These are phyloP conservation scores for Sugiyamaella smithiae DNA, from an alignment of 805 yeast species.

Conservation along the genomic window DNA sequence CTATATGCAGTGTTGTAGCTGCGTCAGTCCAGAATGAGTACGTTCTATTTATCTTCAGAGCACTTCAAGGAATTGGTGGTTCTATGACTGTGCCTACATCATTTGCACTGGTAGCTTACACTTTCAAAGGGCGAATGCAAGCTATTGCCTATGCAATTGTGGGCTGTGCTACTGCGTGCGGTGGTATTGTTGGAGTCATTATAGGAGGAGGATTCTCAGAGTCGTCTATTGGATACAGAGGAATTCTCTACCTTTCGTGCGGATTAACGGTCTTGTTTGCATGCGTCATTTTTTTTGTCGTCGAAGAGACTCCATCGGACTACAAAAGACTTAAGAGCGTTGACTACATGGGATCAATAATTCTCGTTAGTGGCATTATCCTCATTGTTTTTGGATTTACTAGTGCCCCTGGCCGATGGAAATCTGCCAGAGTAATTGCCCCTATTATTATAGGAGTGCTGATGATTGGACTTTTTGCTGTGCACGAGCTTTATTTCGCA, in stretches of 20 bases:
- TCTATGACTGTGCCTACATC: conserved; percentile 42
- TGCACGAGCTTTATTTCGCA: conserved; percentile 33
- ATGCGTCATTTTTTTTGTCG: conserved; percentile 30
- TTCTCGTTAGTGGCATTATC: conserved; percentile 38
- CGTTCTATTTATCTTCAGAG: conserved; percentile 43
- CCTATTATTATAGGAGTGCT: conserved; percentile 41
- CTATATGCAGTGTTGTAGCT: conserved; percentile 34
- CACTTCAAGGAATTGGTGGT: conserved; percentile 46
- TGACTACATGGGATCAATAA: conserved; percentile 38
- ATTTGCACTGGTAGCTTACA: conserved; percentile 35
- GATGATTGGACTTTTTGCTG: conserved; percentile 28
- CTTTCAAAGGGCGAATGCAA: conserved; percentile 32
- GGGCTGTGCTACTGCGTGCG: conserved; percentile 30
- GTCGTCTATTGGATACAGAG: conserved; percentile 40
- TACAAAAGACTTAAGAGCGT: conserved; percentile 28
- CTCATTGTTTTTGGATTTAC: conserved; percentile 45
- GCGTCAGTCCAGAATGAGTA: conserved; percentile 39
- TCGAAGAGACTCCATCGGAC: conserved; percentile 31
- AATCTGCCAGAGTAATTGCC: conserved; percentile 40
- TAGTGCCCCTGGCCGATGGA: conserved; percentile 46
- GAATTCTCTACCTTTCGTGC: conserved; percentile 40
- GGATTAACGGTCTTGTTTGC: conserved; percentile 30
- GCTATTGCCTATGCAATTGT: conserved; percentile 32
- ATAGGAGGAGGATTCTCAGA: conserved; percentile 46
- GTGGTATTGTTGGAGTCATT: conserved; percentile 41